phyloP scores from a whole-genome alignment of 805 yeast genomes.

The Metschnikowia matae region DNA sequence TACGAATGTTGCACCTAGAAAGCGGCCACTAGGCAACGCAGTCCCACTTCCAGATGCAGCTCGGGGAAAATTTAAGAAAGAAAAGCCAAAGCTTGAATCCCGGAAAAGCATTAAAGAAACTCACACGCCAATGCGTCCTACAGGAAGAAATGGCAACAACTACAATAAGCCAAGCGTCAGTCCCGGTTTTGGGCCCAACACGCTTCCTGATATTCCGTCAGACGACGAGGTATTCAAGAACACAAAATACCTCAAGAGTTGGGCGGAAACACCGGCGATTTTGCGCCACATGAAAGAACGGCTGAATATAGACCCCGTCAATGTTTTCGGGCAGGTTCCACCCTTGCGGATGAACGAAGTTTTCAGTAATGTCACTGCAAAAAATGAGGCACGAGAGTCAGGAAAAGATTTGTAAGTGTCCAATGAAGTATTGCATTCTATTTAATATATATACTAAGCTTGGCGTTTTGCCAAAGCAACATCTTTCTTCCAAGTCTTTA shows the following conservation, averaged over 20 bases:
- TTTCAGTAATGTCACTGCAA: conserved; percentile 20
- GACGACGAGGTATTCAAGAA: conserved; percentile 30
- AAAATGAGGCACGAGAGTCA: background rate
- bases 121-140: conserved; percentile 2
- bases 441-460: background rate
- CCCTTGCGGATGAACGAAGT: conserved; percentile 66
- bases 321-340: conserved; percentile 72
- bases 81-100: conserved; percentile 2
- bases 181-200: conserved; percentile 19
- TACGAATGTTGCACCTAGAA: conserved; percentile 8
- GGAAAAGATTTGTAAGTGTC: background rate
- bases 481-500: conserved; percentile 59
- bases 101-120: background rate
- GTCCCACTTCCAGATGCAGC: conserved; percentile 39
- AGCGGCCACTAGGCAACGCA: conserved; percentile 24
- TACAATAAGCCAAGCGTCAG: conserved; percentile 9
- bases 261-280: conserved; percentile 41
- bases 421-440: background rate
- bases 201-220: conserved; percentile 38
- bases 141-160: background rate
- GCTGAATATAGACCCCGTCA: conserved; percentile 52
- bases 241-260: conserved; percentile 18
- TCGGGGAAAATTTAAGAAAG: conserved; percentile 21
- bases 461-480: conserved; percentile 47
- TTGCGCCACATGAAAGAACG: conserved; percentile 25